phyloP scores from a whole-genome alignment of 23 red algal genomes.

The Agarophyton chilense region DNA sequence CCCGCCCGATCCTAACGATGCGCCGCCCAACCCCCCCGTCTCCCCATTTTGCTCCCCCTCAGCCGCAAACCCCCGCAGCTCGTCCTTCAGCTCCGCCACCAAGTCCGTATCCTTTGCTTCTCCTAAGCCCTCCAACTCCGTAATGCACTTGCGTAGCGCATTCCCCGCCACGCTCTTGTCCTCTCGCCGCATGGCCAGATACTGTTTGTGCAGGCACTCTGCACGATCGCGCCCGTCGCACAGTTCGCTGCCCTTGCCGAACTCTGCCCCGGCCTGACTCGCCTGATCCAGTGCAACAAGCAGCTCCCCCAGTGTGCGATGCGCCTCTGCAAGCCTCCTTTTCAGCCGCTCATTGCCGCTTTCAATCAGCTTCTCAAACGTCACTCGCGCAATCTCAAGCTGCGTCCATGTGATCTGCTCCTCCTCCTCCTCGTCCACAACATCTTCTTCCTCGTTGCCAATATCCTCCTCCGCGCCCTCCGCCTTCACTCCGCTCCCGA shows the following conservation, averaged over 20 bases:
- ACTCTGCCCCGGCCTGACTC: conserved; percentile 7
- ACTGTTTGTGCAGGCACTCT: conserved; percentile 21
- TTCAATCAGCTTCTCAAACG: not conserved
- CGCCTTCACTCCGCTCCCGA: not conserved
- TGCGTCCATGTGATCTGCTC: conserved; percentile 15
- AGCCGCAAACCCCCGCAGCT: not conserved
- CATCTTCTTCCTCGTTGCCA: not conserved
- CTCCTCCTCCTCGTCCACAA: not conserved
- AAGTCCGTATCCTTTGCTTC: not conserved
- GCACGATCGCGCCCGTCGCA: not conserved
- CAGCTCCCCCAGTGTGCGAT: conserved; percentile 8
- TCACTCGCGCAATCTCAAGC: conserved; percentile 8
- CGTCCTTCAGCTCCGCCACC: not conserved
- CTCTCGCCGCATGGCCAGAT: conserved; percentile 1
- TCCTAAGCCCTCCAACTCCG: not conserved
- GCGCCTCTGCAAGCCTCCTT: not conserved
- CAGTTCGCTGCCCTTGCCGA: not conserved
- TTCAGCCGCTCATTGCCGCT: not conserved
- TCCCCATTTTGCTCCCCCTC: not conserved
- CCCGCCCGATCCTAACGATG: not conserved
- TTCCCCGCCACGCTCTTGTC: not conserved
- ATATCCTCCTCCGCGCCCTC: not conserved
- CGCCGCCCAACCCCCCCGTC: not conserved
- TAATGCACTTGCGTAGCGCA: conserved; percentile 1
- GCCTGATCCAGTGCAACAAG: conserved; percentile 22